Evolutionary conservation across 805 yeast species (phyloP).

Genomic region (Hanseniaspora lachancei): DNA sequence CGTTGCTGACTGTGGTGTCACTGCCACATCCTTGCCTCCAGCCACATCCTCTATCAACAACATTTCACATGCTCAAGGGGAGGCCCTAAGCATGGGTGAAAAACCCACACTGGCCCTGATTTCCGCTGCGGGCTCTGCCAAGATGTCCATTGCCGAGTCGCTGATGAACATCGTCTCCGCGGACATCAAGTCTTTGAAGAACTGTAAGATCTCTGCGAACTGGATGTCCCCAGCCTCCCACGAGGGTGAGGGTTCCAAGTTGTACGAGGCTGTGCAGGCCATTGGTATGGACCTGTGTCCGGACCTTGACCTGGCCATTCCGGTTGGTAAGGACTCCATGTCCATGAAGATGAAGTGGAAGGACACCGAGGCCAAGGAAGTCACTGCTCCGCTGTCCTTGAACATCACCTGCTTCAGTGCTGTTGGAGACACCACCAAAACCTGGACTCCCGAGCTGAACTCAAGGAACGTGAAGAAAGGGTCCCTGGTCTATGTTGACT

Average conservation of each 20-base stretch:
- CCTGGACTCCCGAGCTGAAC: constrained; percentile 87
- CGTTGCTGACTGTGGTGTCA: constrained; percentile 95
- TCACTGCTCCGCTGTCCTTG: constrained; percentile 87
- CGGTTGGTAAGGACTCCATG: constrained; percentile 98
- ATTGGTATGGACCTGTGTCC: constrained; percentile 92
- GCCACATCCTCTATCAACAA: constrained; percentile 36
- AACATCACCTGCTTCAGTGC: constrained; percentile 86
- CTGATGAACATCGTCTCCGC: constrained; percentile 80
- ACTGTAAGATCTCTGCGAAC: constrained; percentile 83
- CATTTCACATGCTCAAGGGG: constrained; percentile 65
- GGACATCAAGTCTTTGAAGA: constrained; percentile 59
- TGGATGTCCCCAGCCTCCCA: constrained; percentile 99
- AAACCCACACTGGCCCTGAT: constrained; percentile 82
- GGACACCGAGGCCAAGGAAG: constrained; percentile 48
- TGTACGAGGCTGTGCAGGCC: constrained; percentile 95
- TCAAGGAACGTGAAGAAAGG: constrained; percentile 37
- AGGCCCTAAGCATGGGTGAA: constrained; percentile 96
- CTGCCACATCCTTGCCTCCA: constrained; percentile 56
- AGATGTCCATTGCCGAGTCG: constrained; percentile 91
- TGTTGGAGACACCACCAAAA: constrained; percentile 66
- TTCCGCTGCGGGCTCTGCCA: constrained; percentile 80
- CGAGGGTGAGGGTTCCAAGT: constrained; percentile 85
- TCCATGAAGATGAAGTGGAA: constrained; percentile 99
- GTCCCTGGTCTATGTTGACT: constrained; percentile 60
- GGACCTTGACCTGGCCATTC: constrained; percentile 76